phyloP scores from a whole-genome alignment of 2,329 filamentous ascomycete species.

The Cylindrodendrum hubeiense region DNA sequence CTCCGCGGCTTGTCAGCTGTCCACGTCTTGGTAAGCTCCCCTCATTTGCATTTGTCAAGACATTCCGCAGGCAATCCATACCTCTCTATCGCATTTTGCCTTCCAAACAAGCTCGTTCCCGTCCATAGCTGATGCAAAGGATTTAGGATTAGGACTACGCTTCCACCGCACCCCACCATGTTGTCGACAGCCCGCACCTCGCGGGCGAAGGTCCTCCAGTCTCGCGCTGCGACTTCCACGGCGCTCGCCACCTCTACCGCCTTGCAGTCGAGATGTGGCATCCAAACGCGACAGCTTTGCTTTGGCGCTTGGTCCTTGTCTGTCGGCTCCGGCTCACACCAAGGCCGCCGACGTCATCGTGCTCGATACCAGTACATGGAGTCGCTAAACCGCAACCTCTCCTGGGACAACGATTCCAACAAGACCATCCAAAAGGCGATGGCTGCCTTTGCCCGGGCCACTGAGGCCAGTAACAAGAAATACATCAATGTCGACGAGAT shows the following conservation, averaged over 20 bases:
- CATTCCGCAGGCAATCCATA: not conserved
- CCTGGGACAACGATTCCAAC: constrained; percentile 60
- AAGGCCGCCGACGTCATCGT: constrained; percentile 58
- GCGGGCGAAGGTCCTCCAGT: constrained; percentile 44
- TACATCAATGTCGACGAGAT: constrained; percentile 52
- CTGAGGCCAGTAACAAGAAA: constrained; percentile 48
- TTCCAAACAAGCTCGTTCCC: not conserved
- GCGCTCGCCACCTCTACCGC: constrained; percentile 27
- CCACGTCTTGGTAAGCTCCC: constrained; percentile 16
- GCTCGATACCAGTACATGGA: constrained; percentile 61
- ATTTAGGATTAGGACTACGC: not conserved
- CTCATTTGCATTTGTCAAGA: not conserved
- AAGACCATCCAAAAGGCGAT: constrained; percentile 56
- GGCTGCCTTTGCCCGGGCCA: constrained; percentile 51
- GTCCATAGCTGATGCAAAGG: not conserved
- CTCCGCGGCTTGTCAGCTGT: constrained; percentile 10
- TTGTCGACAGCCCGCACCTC: constrained; percentile 44
- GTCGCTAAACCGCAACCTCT: constrained; percentile 56
- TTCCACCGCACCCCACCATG: constrained; percentile 38
- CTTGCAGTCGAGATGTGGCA: constrained; percentile 30
- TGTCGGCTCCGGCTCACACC: constrained; percentile 52
- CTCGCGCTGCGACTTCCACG: constrained; percentile 23
- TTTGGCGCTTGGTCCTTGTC: constrained; percentile 62
- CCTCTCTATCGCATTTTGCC: not conserved
- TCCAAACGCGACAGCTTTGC: constrained; percentile 58